phyloP scores from a whole-genome alignment of 202 grass and related monocot species.

The Miscanthus sacchariflorus region DNA sequence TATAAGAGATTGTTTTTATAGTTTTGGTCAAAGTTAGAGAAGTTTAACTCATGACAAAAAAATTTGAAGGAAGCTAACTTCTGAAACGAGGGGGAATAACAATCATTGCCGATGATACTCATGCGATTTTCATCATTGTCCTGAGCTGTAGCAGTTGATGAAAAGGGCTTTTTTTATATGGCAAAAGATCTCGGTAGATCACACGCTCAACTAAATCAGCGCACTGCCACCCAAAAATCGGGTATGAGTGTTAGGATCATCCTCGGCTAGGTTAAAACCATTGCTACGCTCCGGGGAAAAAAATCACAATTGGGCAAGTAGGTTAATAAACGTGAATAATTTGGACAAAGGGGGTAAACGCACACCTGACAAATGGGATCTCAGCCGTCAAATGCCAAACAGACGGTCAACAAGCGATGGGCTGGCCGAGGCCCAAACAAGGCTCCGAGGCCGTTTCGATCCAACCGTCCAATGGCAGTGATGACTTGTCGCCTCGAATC shows the following conservation, averaged over 20 bases:
- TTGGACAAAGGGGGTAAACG: not conserved
- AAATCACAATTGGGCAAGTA: no score
- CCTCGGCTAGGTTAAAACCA: no score
- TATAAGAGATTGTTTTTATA: not conserved
- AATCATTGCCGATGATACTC: not conserved
- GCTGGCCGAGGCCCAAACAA: slow-evolving; percentile 1
- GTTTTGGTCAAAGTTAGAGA: not conserved
- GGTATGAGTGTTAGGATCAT: no score
- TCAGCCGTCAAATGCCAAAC: not conserved
- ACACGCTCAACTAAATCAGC: not conserved
- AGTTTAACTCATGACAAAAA: no score
- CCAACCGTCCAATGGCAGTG: slow-evolving; percentile 40
- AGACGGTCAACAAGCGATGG: not conserved
- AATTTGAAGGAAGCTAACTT: not conserved
- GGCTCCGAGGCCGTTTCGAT: slow-evolving; percentile 12
- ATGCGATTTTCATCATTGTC: not conserved
- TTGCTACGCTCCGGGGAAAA: no score
- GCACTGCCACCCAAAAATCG: not conserved
- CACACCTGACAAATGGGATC: not conserved
- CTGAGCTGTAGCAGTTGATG: not conserved
- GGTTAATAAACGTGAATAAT: not conserved
- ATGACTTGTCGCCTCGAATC: slow-evolving; percentile 31
- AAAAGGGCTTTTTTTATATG: not conserved
- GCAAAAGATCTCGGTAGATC: not conserved
- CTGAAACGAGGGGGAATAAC: not conserved